Evolutionary conservation across 2,329 filamentous ascomycete genomes (phyloP).

Genomic region (Diaporthe nobilis): DNA sequence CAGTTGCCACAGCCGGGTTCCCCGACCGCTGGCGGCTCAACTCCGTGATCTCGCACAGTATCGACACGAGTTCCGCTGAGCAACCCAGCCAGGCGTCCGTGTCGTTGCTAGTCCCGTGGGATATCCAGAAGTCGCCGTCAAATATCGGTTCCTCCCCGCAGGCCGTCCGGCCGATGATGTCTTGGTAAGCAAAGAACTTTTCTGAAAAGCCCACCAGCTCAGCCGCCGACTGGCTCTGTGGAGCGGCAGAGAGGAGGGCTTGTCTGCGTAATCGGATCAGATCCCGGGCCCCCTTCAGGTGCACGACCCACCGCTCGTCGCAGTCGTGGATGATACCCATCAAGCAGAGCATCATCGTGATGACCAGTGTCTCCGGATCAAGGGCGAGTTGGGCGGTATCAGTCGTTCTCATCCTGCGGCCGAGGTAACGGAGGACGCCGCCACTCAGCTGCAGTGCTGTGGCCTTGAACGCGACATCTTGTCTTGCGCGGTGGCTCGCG

Average conservation of each 20-base stretch:
- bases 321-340: conserved; percentile 57
- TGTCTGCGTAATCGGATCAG: conserved; percentile 57
- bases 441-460: conserved; percentile 50
- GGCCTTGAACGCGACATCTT: conserved; percentile 34
- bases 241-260: conserved; percentile 1
- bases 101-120: conserved; percentile 44
- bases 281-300: conserved; percentile 62
- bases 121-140: conserved; percentile 61
- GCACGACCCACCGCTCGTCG: conserved; percentile 59
- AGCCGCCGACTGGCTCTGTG: conserved; percentile 9
- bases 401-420: conserved; percentile 50
- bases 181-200: conserved; percentile 65
- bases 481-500: conserved; percentile 40
- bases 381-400: conserved; percentile 41
- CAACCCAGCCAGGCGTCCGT: conserved; percentile 64
- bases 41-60: conserved; percentile 63
- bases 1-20: conserved; percentile 44
- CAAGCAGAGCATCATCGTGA: conserved; percentile 62
- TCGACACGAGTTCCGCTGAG: conserved; percentile 60
- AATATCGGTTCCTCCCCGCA: conserved; percentile 63
- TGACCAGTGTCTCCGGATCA: conserved; percentile 53
- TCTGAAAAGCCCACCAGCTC: conserved; percentile 56
- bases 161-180: conserved; percentile 65
- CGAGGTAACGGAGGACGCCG: conserved; percentile 53
- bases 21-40: conserved; percentile 56